Base-by-base conservation (phyloP, 495 filamentous ascomycete genomes). In the Penicillium silybi region DNA sequence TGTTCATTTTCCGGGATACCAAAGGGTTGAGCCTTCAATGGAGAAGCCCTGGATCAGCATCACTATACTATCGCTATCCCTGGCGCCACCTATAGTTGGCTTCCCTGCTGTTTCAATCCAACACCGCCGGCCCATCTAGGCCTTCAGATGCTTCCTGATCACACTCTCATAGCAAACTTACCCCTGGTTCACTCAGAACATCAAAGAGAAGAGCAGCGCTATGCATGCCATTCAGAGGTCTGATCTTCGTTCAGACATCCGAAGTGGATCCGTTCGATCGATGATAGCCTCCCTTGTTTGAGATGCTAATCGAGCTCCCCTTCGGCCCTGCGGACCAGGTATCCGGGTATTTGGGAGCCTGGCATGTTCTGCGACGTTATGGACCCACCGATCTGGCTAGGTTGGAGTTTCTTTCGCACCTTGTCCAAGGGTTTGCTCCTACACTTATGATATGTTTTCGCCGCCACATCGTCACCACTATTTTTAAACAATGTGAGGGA, bases 331-430 rank as follows among this genome's bases (percentile, higher is more conserved):
- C 44, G 53, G 59, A 59, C 56, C 54, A 43, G 27, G 27, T 56
- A 51, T 22, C 54, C 62, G 29, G 56, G 45, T 59, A 52, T 53
- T 61, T 56, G 62, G 56, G 51, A 60, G 39, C 53, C 56, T 59
- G 46, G 56, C 56, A 65, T 65, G 48, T 47, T 52, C 29, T 46
- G n/a, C 16, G 44, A 57, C 39, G 32, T 29, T 44, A 25, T 40
- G 44, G 51, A 46, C 50, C 54, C 52, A 50, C 55, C n/a, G 41
- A 47, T n/a, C 35, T 23, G 44, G 45, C 48, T 48, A 48, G 44
- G 48, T 23, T 13, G 10, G 35, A 34, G 13, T 19, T 17, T 13
- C 19, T 34, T 34, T 32, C 29, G 27, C 19, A 26, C 39, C 48
- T 50, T 49, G 41, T 49, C 35, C 39, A 44, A 20, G 46, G 52